These are phyloP conservation scores for Jackrogersella minutella DNA, from an alignment of 495 filamentous ascomycete species.

Conservation along the genomic window DNA sequence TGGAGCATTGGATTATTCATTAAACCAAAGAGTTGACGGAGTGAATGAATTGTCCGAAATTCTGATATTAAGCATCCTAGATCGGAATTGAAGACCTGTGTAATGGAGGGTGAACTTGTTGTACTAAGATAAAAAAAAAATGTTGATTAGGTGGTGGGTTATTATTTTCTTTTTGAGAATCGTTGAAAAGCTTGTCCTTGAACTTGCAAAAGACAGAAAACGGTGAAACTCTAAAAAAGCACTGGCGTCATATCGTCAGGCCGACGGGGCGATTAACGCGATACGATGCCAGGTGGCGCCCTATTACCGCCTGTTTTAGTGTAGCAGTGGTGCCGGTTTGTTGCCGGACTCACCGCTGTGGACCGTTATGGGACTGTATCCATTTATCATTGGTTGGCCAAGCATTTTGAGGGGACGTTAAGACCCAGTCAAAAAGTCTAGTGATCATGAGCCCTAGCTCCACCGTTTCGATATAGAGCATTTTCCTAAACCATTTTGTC, in stretches of 20 bases:
- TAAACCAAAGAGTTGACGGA: background rate
- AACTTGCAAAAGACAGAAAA: slow-evolving; percentile 34
- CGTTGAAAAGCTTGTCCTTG: slow-evolving; percentile 24
- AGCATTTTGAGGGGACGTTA: background rate
- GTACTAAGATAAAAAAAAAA: background rate
- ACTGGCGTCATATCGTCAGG: slow-evolving; percentile 6
- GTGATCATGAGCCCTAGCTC: background rate
- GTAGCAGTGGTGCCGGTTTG: slow-evolving; percentile 8
- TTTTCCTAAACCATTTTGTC: background rate
- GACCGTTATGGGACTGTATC: background rate
- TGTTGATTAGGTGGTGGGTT: too few species aligned
- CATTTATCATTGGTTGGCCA: slow-evolving; percentile 4
- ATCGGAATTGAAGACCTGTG: too few species aligned
- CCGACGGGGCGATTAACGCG: too few species aligned
- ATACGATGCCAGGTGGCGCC: slow-evolving; percentile 24
- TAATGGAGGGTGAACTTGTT: background rate
- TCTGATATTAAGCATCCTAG: slow-evolving; percentile 14
- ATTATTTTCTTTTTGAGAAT: too few species aligned
- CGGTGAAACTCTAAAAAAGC: slow-evolving; percentile 31
- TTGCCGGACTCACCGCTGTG: slow-evolving; percentile 9
- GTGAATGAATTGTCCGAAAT: slow-evolving; percentile 2
- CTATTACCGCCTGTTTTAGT: background rate
- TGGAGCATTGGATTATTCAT: slow-evolving; percentile 1
- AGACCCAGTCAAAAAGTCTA: background rate
- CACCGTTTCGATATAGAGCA: background rate